Evolutionary conservation across 495 filamentous ascomycete species (phyloP), one percentile per base, ranked within the genome.

Genomic region (Penicillium desertorum): DNA sequence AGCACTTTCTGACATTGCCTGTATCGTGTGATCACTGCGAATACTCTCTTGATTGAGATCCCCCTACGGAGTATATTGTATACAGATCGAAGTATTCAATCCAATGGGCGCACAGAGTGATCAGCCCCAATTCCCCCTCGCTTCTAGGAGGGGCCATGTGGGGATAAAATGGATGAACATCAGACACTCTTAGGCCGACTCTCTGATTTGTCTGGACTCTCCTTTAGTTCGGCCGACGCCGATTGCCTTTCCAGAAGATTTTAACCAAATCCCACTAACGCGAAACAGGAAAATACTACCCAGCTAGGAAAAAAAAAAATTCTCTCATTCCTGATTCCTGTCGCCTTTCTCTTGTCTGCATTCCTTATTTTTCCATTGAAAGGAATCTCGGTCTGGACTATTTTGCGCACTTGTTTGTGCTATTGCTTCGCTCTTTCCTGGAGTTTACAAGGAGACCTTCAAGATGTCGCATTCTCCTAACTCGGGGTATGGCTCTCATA

Each of bases 381-480:
- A 37, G 4, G n/a, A n/a, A 37, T n/a, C 34, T 37, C 34, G 32
- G 30, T 12, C 17, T 30, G 14, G n/a, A 32, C n/a, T n/a, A 27
- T 20, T 12, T 16, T 12, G 25, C 29, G 17, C 45, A 32, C 29
- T 30, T 42, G 29, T 36, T 44, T 29, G 30, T 30, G 22, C 14
- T 27, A 12, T 11, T 47, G 20, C 37, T 25, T 47, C 16, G 36
- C 34, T 58, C 37, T 37, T 50, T 10, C 44, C 51, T 23, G 44
- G 32, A 29, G 19, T 1, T 27, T 25, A 25, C 19, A 17, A 51
- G 27, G 27, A 30, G 37, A 27, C 22, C 41, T 37, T 30, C 51
- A 37, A 44, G 27, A 65, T 65, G 60, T 55, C 55, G 4, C 27
- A 59, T 57, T 29, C 45, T 29, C 41, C 54, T 12, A 45, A 34